These are phyloP conservation scores for Beta corolliflora DNA, from an alignment of 179 eudicot species.

Conservation along the genomic window DNA sequence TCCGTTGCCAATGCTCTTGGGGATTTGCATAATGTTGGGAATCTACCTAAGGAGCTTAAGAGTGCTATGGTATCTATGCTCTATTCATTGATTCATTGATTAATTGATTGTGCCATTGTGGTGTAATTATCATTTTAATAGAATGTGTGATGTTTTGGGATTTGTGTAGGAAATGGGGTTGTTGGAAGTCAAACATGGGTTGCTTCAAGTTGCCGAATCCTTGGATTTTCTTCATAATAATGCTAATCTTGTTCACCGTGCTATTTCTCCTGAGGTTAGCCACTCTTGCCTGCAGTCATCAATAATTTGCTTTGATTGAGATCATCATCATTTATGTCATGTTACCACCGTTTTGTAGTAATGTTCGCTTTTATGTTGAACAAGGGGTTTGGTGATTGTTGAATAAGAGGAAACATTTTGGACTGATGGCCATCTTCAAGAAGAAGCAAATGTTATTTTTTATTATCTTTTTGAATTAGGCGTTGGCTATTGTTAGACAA, in stretches of 20 bases:
- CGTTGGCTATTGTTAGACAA: not conserved
- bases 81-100: too few species aligned
- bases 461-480: not conserved
- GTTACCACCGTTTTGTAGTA: not conserved
- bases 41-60: conserved; percentile 83
- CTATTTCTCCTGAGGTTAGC: conserved; percentile 88
- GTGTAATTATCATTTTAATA: not conserved
- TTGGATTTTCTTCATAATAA: conserved; percentile 91
- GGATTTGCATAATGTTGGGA: conserved; percentile 54
- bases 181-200: conserved; percentile 95
- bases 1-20: conserved; percentile 86
- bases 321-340: not conserved
- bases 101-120: not conserved
- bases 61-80: conserved; percentile 25
- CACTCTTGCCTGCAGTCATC: not conserved
- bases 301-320: not conserved
- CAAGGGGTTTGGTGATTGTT: not conserved
- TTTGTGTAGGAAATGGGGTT: conserved; percentile 83
- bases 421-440: not conserved
- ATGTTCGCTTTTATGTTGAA: not conserved
- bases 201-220: conserved; percentile 91
- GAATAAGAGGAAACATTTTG: not conserved
- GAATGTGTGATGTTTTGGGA: not conserved
- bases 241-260: conserved; percentile 87
- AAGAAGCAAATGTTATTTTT: not conserved